Percentiles rank a stretch among this genome's conserved stretches.
Conservation (phyloP, 2,329 filamentous ascomycete species). For the Grosmannia huntii region DNA sequence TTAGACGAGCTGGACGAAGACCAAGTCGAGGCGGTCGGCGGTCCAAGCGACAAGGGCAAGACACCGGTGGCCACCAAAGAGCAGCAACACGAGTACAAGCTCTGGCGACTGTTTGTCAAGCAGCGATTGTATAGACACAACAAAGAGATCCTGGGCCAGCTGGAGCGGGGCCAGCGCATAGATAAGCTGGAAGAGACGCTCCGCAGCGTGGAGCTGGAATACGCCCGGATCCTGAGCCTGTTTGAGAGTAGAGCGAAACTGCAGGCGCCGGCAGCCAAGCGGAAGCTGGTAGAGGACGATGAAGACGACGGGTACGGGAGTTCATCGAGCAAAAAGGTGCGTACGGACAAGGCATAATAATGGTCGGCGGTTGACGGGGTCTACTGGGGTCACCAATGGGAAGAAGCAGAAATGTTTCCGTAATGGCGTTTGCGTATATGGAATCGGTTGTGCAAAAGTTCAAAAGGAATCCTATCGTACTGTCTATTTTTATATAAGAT, state of each 20-base stretch:
- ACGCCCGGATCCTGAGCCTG: slow-evolving; percentile 48
- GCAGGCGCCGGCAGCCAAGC: slow-evolving; percentile 24
- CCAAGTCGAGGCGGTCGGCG: not conserved
- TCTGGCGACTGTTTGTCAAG: slow-evolving; percentile 68
- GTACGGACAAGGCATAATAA: slow-evolving; percentile 3
- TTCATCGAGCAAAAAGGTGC: slow-evolving; percentile 12
- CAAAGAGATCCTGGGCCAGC: slow-evolving; percentile 53
- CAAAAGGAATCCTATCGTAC: too few species aligned
- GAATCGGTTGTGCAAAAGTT: too few species aligned
- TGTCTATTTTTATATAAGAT: too few species aligned
- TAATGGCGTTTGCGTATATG: not conserved
- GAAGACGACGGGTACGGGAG: slow-evolving; percentile 30
- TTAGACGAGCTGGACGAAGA: slow-evolving; percentile 25
- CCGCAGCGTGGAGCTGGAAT: slow-evolving; percentile 56
- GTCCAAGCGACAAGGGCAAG: slow-evolving; percentile 10
- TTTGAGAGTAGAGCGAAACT: slow-evolving; percentile 26
- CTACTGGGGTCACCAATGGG: too few species aligned
- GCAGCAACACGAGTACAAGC: slow-evolving; percentile 49
- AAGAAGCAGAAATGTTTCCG: not conserved
- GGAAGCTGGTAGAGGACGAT: slow-evolving; percentile 25
- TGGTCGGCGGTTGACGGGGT: too few species aligned
- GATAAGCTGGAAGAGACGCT: slow-evolving; percentile 61
- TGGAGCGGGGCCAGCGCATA: slow-evolving; percentile 55
- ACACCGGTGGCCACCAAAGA: slow-evolving; percentile 28
- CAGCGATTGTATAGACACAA: slow-evolving; percentile 66